Evolutionary conservation across 2,329 filamentous ascomycete genomes (phyloP).

Genomic region (Cytospora piceae): DNA sequence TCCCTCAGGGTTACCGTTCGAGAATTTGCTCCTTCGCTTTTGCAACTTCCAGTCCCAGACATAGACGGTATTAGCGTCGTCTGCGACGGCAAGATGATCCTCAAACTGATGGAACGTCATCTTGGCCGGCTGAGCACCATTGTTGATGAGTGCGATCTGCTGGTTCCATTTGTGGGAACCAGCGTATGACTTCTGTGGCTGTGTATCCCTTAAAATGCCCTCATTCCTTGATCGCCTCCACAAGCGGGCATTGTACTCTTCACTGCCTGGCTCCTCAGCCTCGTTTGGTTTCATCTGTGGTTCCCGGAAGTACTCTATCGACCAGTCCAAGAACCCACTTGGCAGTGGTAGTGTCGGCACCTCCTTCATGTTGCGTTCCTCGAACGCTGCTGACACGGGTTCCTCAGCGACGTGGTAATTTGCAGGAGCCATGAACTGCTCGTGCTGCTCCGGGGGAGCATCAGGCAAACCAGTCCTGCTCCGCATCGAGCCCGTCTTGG

Average conservation of each 20-base stretch:
- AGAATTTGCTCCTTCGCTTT: constrained; percentile 78
- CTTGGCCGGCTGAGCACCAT: constrained; percentile 84
- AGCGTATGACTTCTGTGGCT: constrained; percentile 88
- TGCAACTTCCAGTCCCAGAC: constrained; percentile 93
- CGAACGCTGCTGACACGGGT: constrained; percentile 78
- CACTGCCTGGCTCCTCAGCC: constrained; percentile 92
- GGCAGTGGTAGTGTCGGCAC: constrained; percentile 72
- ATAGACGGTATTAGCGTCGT: constrained; percentile 86
- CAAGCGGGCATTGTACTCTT: constrained; percentile 92
- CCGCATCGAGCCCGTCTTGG: constrained; percentile 44
- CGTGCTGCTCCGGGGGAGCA: constrained; percentile 74
- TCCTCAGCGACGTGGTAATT: constrained; percentile 76
- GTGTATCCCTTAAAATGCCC: constrained; percentile 86
- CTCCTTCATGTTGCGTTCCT: constrained; percentile 61
- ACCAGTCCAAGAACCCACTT: constrained; percentile 92
- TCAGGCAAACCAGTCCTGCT: constrained; percentile 46
- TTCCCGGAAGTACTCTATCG: constrained; percentile 95
- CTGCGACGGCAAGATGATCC: constrained; percentile 89
- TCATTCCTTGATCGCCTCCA: constrained; percentile 95
- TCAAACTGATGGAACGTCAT: constrained; percentile 99
- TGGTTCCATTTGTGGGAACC: constrained; percentile 87
- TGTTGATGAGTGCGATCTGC: constrained; percentile 81
- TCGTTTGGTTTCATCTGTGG: constrained; percentile 98
- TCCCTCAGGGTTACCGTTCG: constrained; percentile 88
- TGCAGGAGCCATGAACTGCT: constrained; percentile 66